These are phyloP conservation scores for Tagetes erecta DNA, from an alignment of 129 eudicot species.

Conservation along the genomic window DNA sequence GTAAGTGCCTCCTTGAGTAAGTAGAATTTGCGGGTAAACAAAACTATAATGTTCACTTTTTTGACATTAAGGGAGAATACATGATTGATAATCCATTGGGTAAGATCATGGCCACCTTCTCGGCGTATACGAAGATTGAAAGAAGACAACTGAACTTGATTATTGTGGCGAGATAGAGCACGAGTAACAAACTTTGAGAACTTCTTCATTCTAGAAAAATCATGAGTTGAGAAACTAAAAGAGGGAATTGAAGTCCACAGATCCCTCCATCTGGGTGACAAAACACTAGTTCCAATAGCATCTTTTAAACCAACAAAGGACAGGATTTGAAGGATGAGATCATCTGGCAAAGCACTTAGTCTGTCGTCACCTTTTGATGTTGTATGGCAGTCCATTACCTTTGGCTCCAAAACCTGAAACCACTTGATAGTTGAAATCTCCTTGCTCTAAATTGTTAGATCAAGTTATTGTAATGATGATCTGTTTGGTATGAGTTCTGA, in stretches of 20 bases:
- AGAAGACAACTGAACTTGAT: background rate
- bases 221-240: background rate
- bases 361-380: background rate
- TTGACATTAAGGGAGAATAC: constrained; percentile 7
- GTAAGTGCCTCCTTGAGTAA: too few species aligned
- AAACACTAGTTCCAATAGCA: background rate
- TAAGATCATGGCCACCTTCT: background rate
- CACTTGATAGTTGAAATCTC: background rate
- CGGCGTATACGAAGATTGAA: background rate
- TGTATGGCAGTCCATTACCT: background rate
- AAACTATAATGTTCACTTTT: background rate
- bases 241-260: background rate
- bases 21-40: background rate
- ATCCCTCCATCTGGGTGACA: background rate
- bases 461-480: too few species aligned
- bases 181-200: background rate
- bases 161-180: background rate
- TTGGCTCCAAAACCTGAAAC: background rate
- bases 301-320: constrained; percentile 5
- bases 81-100: background rate
- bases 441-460: too few species aligned
- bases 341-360: background rate
- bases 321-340: background rate
- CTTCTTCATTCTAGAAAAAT: background rate
- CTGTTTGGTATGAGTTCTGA: too few species aligned